These are phyloP conservation scores for Aeschynomene evenia DNA, from an alignment of 306 rosid genomes.

Conservation along the genomic window DNA sequence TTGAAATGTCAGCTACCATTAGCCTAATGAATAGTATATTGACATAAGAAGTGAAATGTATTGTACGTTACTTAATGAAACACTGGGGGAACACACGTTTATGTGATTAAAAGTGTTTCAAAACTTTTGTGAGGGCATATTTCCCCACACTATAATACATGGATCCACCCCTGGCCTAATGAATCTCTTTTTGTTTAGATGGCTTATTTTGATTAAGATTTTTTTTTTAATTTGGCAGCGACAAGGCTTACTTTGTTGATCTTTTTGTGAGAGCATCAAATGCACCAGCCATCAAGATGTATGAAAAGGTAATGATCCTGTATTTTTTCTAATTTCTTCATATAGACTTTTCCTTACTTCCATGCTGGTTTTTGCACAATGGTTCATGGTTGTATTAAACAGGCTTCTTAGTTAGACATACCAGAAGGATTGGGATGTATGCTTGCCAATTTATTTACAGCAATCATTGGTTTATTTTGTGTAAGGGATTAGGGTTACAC, in stretches of 20 bases:
- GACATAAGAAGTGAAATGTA: no score
- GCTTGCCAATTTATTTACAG: background rate
- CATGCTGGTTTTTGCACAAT: background rate
- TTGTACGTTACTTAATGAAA: no score
- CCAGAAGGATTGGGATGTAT: background rate
- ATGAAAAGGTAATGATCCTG: slow-evolving; percentile 70
- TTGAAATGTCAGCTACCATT: no score
- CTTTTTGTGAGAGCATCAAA: slow-evolving; percentile 97
- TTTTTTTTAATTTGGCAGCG: slow-evolving; percentile 62
- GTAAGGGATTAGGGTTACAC: background rate
- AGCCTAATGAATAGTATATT: no score
- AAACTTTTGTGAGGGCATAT: no score
- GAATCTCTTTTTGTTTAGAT: background rate
- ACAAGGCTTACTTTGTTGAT: slow-evolving; percentile 91
- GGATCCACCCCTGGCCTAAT: no score
- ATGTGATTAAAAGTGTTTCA: no score
- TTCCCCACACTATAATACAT: no score
- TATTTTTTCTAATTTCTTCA: background rate
- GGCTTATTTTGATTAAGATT: slow-evolving; percentile 23
- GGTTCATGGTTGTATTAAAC: background rate
- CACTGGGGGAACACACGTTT: no score
- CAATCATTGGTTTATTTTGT: background rate
- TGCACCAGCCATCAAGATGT: slow-evolving; percentile 97
- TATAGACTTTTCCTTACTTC: background rate
- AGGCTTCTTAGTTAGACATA: slow-evolving; percentile 8